Percentiles rank a stretch among this genome's conserved stretches.
Conservation (phyloP, 2,329 filamentous ascomycete species). For the Monosporascus sp. region DNA sequence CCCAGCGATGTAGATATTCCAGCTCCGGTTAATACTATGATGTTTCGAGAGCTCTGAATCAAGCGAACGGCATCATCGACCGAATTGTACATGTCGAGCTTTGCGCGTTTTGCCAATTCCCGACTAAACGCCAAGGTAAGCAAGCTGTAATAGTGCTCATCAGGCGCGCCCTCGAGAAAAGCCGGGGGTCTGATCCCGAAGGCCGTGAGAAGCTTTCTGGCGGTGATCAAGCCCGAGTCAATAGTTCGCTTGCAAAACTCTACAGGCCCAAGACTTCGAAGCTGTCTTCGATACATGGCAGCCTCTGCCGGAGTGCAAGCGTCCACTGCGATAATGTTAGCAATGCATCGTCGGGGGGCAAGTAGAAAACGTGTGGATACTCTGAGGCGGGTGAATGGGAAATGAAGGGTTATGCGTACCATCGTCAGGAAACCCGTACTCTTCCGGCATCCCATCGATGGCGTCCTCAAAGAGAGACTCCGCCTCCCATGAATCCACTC, state of each 20-base stretch:
- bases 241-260: conserved; percentile 72
- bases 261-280: conserved; percentile 71
- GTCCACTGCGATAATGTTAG: conserved; percentile 19
- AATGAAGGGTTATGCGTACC: conserved; percentile 32
- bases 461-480: conserved; percentile 60
- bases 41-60: conserved; percentile 69
- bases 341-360: background rate
- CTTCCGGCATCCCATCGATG: conserved; percentile 52
- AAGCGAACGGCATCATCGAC: conserved; percentile 82
- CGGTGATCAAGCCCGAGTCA: conserved; percentile 62
- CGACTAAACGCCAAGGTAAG: conserved; percentile 73
- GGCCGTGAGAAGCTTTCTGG: conserved; percentile 79
- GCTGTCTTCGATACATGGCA: conserved; percentile 59
- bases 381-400: background rate
- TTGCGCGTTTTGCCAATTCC: conserved; percentile 76
- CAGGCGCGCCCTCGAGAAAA: conserved; percentile 67
- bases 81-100: conserved; percentile 74
- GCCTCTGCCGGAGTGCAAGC: conserved; percentile 56
- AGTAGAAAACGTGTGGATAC: background rate
- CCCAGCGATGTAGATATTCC: conserved; percentile 95
- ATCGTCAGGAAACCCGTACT: conserved; percentile 36
- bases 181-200: conserved; percentile 72
- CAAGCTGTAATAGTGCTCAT: conserved; percentile 70
- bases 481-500: conserved; percentile 55
- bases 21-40: conserved; percentile 90